Evolutionary conservation across 2,329 filamentous ascomycete species (phyloP).

Genomic region (Colletotrichum coccodes): DNA sequence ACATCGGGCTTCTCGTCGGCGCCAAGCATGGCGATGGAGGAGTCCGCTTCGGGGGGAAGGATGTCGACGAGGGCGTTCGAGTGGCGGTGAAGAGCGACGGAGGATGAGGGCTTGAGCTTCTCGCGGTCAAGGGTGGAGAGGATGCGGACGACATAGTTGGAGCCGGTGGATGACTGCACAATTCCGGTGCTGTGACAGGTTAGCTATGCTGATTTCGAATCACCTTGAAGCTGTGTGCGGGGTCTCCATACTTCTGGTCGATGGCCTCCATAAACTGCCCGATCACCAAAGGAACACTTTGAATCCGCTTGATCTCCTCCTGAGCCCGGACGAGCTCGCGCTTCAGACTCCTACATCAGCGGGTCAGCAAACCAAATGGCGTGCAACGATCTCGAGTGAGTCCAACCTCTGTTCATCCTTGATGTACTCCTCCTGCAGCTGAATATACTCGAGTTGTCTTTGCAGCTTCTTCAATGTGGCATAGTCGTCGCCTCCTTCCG

Average conservation of each 20-base stretch:
- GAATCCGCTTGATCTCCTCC: constrained; percentile 99
- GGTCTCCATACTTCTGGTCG: constrained; percentile 85
- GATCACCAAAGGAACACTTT: constrained; percentile 97
- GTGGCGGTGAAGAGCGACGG: constrained; percentile 96
- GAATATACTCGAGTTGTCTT: constrained; percentile 94
- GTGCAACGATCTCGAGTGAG: neutral
- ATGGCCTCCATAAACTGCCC: constrained; percentile 99
- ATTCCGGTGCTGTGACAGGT: constrained; percentile 83
- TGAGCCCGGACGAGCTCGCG: constrained; percentile 96
- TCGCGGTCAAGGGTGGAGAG: constrained; percentile 98
- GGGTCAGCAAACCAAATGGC: constrained; percentile 15
- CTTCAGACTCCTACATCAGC: constrained; percentile 80
- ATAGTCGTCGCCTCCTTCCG: constrained; percentile 91
- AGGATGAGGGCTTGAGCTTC: constrained; percentile 96
- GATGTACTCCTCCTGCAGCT: constrained; percentile 99
- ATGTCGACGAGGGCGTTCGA: constrained; percentile 99
- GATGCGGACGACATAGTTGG: constrained; percentile 98
- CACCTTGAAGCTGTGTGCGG: neutral
- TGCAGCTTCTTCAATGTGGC: constrained; percentile 96
- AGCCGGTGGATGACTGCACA: constrained; percentile 97
- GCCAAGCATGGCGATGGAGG: constrained; percentile 97
- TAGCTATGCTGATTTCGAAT: constrained; percentile 6
- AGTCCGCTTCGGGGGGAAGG: constrained; percentile 97
- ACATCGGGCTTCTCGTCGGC: constrained; percentile 98
- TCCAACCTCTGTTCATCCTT: constrained; percentile 95